These are phyloP conservation scores for Pseudocercospora musae DNA, from an alignment of 2,329 filamentous ascomycete genomes.

Conservation along the genomic window DNA sequence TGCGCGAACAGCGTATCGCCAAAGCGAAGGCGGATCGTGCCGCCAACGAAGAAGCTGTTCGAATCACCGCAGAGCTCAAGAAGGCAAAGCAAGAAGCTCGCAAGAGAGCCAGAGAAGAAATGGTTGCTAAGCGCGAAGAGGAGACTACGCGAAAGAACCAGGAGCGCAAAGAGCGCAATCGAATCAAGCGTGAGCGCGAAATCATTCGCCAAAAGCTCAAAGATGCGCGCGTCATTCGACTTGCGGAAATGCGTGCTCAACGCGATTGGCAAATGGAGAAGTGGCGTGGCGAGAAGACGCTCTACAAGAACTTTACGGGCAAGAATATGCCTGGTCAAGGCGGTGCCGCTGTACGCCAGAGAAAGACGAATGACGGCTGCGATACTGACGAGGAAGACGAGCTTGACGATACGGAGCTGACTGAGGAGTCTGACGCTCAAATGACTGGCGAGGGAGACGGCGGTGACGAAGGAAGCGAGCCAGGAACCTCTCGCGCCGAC, in stretches of 20 bases:
- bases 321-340: conserved; percentile 9
- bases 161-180: conserved; percentile 14
- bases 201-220: conserved; percentile 8
- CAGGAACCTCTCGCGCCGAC: neutral
- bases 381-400: conserved; percentile 14
- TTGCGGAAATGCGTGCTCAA: conserved; percentile 17
- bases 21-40: conserved; percentile 28
- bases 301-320: conserved; percentile 23
- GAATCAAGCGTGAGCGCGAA: conserved; percentile 19
- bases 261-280: conserved; percentile 22
- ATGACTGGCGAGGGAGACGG: conserved; percentile 12
- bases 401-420: neutral
- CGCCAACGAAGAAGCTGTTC: conserved; percentile 16
- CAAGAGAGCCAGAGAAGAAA: conserved; percentile 19
- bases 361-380: conserved; percentile 13
- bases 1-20: conserved; percentile 31
- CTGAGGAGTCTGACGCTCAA: conserved; percentile 10
- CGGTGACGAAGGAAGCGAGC: conserved; percentile 14
- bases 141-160: conserved; percentile 13
- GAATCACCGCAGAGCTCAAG: conserved; percentile 19
- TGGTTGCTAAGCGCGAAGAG: conserved; percentile 8
- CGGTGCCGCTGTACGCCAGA: neutral
- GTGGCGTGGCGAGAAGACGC: conserved; percentile 16
- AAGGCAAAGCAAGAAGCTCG: conserved; percentile 15
- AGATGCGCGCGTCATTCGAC: conserved; percentile 5